Conservation (phyloP, 805 yeast species). For the Barnettozyma salicaria region DNA sequence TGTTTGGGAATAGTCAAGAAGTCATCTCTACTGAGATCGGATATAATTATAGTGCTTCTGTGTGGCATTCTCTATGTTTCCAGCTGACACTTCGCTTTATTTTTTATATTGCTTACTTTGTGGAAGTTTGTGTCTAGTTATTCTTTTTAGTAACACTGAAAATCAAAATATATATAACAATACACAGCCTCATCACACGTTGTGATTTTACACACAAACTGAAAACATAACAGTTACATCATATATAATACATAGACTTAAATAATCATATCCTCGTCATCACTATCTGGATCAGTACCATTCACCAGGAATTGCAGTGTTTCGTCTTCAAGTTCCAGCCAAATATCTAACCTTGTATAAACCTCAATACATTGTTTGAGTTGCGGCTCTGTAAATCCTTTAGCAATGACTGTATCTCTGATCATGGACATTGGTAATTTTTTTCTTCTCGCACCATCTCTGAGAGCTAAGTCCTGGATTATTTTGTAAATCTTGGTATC, state of each 20-base stretch:
- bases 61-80: no score
- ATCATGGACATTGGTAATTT: slow-evolving; percentile 41
- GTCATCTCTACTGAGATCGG: slow-evolving; percentile 18
- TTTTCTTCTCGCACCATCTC: slow-evolving; percentile 28
- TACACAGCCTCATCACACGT: background rate
- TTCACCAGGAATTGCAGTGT: slow-evolving; percentile 48
- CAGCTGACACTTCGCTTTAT: no score
- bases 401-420: slow-evolving; percentile 60
- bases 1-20: slow-evolving; percentile 16
- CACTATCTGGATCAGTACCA: slow-evolving; percentile 15
- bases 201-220: background rate
- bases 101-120: no score
- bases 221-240: background rate
- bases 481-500: slow-evolving; percentile 67
- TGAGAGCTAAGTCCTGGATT: slow-evolving; percentile 52
- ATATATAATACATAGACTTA: background rate
- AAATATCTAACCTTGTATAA: slow-evolving; percentile 64
- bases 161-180: no score
- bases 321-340: slow-evolving; percentile 70
- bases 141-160: no score
- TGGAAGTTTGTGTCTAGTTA: no score
- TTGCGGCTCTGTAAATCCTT: slow-evolving; percentile 80
- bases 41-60: slow-evolving; percentile 21
- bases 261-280: slow-evolving; percentile 3
- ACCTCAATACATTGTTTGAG: slow-evolving; percentile 69